A percentile compares a stretch with the other conserved stretches of the same genome.
Conservation (phyloP, 225 moss, liverwort and hornwort genomes). For the Thuidium tamariscinum region DNA sequence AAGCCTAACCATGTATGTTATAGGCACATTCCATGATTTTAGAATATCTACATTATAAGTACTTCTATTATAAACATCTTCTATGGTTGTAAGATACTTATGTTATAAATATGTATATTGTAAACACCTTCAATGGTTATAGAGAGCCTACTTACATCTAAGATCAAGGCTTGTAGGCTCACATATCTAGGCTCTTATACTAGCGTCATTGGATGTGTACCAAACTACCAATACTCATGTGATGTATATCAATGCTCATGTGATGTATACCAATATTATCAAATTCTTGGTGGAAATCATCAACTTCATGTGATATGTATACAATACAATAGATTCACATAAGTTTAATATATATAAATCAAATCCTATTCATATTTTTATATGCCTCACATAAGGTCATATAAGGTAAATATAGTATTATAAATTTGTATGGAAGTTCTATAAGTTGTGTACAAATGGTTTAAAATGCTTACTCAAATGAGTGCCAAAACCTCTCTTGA, state of each 20-base stretch:
- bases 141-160: too few relatives aligned
- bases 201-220: too few relatives aligned
- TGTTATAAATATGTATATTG: too few relatives aligned
- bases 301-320: too few relatives aligned
- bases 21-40: background rate
- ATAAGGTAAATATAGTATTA: background rate
- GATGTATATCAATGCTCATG: background rate
- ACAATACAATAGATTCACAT: background rate
- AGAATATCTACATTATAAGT: background rate
- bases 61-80: too few relatives aligned
- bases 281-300: too few relatives aligned
- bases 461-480: background rate
- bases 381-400: background rate
- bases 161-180: too few relatives aligned
- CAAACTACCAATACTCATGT: too few relatives aligned
- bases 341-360: background rate
- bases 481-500: accelerated
- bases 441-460: background rate
- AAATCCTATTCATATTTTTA: accelerated
- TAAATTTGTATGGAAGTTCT: background rate
- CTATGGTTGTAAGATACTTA: too few relatives aligned
- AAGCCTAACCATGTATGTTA: background rate
- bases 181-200: too few relatives aligned
- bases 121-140: too few relatives aligned
- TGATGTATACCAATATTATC: too few relatives aligned